phyloP scores from a whole-genome alignment of 148 eudicot genomes.

The Amaranthus hypochondriacus region DNA sequence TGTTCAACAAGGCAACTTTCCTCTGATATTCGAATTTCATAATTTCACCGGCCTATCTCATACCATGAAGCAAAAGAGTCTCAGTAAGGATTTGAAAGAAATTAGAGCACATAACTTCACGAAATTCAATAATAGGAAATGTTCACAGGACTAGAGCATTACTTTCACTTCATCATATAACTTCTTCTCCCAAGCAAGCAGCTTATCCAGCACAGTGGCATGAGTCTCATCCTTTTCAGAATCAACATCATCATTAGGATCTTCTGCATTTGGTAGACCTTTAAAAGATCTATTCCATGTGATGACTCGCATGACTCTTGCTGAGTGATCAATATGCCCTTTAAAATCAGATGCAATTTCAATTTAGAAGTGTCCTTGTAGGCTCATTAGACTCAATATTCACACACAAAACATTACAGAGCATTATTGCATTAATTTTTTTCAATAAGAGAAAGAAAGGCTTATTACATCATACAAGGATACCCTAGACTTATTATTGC shows the following conservation, averaged over 20 bases:
- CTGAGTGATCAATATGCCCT: constrained; percentile 97
- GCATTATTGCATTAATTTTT: background rate
- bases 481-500: too few relatives aligned
- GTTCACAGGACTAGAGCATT: constrained; percentile 8
- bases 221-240: constrained; percentile 91
- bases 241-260: constrained; percentile 59
- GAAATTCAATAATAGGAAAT: background rate
- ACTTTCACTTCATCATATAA: constrained; percentile 97
- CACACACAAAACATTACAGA: background rate
- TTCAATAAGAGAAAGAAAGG: background rate
- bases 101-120: background rate
- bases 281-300: constrained; percentile 95
- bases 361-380: constrained; percentile 7
- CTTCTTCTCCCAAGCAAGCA: constrained; percentile 99
- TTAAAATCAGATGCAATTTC: constrained; percentile 12
- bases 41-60: constrained; percentile 76
- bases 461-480: background rate
- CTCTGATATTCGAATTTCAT: constrained; percentile 92
- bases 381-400: background rate
- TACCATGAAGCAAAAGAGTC: constrained; percentile 12
- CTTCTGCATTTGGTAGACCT: constrained; percentile 52
- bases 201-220: constrained; percentile 88
- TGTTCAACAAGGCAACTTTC: constrained; percentile 78
- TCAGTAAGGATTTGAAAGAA: background rate
- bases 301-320: constrained; percentile 88